Base-by-base conservation (phyloP, 352 stramenopile species). In the Paralagenidium karlingii region DNA sequence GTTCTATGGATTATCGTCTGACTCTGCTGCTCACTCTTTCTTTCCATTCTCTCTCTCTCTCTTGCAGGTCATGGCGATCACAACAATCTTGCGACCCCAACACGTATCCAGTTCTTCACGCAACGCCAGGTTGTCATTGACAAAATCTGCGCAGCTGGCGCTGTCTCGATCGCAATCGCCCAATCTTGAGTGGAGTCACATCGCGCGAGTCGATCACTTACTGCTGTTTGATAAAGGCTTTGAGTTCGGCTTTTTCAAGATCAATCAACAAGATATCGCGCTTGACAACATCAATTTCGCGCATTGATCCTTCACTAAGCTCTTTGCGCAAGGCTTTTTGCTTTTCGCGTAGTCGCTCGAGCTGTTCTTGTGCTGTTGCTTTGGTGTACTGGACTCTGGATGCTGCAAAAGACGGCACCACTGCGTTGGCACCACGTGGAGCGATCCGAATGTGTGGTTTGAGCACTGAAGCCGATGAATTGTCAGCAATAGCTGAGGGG, bases 161-260 rank as follows among this genome's bases (percentile, higher is more conserved):
- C 76, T 10, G 70, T 82, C 24, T 90, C 76, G 7, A 55, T 87
- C 26, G 76, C 61, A 9, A 40, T 75, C 3, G 58, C 53, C 10
- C 10, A 5, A 9, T 44, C n/a, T 27, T 11, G 12, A 18, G 34
- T 15, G 19, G 20, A 28, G 34, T 40, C 25, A 24, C 28, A 22
- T 29, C 19, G 15, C 2, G 33, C 13, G 18, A 33, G 7, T 12
- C 8, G 32, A 38, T 16, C 40, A n/a, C 16, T 33, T 53, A 77
- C 48, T 75, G 28, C 8, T 38, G 37, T 46, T 70, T 70, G 45
- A 77, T 55, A 48, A 56, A 51, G 18, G 42, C 43, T 52, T 77
- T 75, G 24, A 78, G 13, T 34, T 78, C 56, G 15, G 57, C 57
- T 38, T 76, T 81, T 43, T 78, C 52, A 40, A 67, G 41, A 31